phyloP scores from a whole-genome alignment of 257 asterid species.

The Coffea eugenioides region DNA sequence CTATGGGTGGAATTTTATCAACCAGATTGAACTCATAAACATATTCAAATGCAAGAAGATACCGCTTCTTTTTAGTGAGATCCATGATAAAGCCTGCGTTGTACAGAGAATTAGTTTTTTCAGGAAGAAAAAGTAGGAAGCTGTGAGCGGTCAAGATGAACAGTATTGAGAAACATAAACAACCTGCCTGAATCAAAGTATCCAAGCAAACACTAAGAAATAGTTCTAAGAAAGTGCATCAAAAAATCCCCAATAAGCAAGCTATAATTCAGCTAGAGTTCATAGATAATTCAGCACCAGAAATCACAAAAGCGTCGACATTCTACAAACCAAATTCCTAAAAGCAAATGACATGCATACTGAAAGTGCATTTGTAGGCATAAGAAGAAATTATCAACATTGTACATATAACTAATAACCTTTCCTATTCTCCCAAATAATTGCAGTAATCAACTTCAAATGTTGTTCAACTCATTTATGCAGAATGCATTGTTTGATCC shows the following conservation, averaged over 20 bases:
- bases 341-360: neutral
- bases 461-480: too few species aligned
- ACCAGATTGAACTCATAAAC: conserved; percentile 23
- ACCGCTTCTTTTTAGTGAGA: conserved; percentile 10
- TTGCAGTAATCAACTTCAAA: neutral
- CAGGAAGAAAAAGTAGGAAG: neutral
- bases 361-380: neutral
- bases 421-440: neutral
- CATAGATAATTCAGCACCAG: neutral
- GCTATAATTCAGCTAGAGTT: neutral
- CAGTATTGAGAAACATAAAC: neutral
- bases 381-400: neutral
- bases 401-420: neutral
- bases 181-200: neutral
- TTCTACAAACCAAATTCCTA: neutral
- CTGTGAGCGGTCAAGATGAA: neutral
- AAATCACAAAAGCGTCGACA: neutral
- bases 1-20: conserved; percentile 20
- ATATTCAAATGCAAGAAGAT: conserved; percentile 18
- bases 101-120: neutral
- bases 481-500: too few species aligned
- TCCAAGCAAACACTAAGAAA: neutral
- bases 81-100: conserved; percentile 8
- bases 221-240: neutral
- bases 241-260: neutral